Evolutionary conservation across 2,329 filamentous ascomycete species (phyloP).

Genomic region (Colletotrichum tanaceti): DNA sequence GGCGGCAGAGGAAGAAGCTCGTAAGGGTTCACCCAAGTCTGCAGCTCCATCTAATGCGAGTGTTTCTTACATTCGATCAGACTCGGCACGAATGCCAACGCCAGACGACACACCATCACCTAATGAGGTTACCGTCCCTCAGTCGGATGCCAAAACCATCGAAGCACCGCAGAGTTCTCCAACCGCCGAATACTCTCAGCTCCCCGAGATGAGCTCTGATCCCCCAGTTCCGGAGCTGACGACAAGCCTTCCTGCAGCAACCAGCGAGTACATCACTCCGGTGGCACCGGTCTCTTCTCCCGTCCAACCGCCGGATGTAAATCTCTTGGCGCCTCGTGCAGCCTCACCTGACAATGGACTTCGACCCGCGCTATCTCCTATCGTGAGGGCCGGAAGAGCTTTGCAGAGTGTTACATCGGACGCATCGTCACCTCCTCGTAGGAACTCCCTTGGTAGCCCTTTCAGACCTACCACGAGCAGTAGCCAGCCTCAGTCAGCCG

Average conservation of each 20-base stretch:
- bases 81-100: constrained; percentile 61
- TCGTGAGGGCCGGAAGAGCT: constrained; percentile 67
- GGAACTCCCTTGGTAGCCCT: constrained; percentile 65
- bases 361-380: constrained; percentile 65
- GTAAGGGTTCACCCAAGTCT: constrained; percentile 31
- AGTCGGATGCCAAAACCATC: constrained; percentile 37
- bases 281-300: constrained; percentile 52
- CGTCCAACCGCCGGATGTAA: constrained; percentile 43
- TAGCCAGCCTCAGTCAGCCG: constrained; percentile 35
- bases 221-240: constrained; percentile 31
- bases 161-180: constrained; percentile 30
- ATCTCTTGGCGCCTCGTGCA: constrained; percentile 40
- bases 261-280: constrained; percentile 49
- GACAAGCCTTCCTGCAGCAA: constrained; percentile 14
- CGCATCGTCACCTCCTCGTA: constrained; percentile 65
- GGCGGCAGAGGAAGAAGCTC: constrained; percentile 34
- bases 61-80: constrained; percentile 51
- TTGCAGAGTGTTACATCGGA: constrained; percentile 70
- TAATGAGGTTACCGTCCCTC: constrained; percentile 25
- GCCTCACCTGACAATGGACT: constrained; percentile 45
- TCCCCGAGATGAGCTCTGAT: constrained; percentile 24
- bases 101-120: constrained; percentile 64
- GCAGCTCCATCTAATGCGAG: constrained; percentile 46
- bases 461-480: constrained; percentile 53
- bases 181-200: constrained; percentile 7